Percentiles rank a stretch among this genome's conserved stretches.
Evolutionary conservation across 2,329 filamentous ascomycete genomes (phyloP).

Genomic region (Dothistroma septosporum): DNA sequence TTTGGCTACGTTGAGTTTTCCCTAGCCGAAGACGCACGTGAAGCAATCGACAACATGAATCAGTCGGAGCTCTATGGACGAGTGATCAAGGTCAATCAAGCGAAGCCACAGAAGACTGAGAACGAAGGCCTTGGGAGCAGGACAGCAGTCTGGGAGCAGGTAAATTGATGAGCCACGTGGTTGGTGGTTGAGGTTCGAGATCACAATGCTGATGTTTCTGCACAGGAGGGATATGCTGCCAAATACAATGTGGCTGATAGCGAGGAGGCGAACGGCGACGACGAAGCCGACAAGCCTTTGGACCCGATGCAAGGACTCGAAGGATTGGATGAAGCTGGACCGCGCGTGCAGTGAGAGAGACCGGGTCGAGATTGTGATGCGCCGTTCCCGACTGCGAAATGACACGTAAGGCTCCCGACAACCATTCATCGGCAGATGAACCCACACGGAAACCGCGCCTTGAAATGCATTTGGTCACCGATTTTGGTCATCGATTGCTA

Average conservation of each 20-base stretch:
- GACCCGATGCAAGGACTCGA: slow-evolving; percentile 86
- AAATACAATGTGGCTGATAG: slow-evolving; percentile 82
- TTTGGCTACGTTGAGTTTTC: slow-evolving; percentile 98
- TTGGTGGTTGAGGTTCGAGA: not conserved
- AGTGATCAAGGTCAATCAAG: slow-evolving; percentile 84
- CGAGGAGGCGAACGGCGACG: slow-evolving; percentile 57
- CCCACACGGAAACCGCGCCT: too few relatives aligned
- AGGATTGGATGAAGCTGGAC: slow-evolving; percentile 88
- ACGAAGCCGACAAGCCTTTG: slow-evolving; percentile 45
- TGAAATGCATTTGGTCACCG: too few relatives aligned
- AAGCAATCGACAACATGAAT: slow-evolving; percentile 99
- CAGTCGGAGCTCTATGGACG: slow-evolving; percentile 91
- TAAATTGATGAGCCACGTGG: slow-evolving; percentile 39
- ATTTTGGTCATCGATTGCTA: too few relatives aligned
- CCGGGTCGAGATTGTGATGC: too few relatives aligned
- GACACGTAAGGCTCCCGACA: too few relatives aligned
- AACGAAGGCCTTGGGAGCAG: slow-evolving; percentile 87
- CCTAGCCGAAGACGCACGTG: slow-evolving; percentile 75
- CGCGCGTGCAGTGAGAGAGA: slow-evolving; percentile 64
- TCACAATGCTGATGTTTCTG: not conserved
- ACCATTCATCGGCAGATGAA: too few relatives aligned
- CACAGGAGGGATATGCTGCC: slow-evolving; percentile 86
- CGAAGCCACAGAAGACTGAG: slow-evolving; percentile 84
- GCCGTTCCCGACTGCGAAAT: too few relatives aligned
- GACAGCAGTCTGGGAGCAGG: slow-evolving; percentile 96